Evolutionary conservation across 176 grass and related monocot species (phyloP), one percentile per base, ranked within the genome.

Genomic region (Zea luxurians): DNA sequence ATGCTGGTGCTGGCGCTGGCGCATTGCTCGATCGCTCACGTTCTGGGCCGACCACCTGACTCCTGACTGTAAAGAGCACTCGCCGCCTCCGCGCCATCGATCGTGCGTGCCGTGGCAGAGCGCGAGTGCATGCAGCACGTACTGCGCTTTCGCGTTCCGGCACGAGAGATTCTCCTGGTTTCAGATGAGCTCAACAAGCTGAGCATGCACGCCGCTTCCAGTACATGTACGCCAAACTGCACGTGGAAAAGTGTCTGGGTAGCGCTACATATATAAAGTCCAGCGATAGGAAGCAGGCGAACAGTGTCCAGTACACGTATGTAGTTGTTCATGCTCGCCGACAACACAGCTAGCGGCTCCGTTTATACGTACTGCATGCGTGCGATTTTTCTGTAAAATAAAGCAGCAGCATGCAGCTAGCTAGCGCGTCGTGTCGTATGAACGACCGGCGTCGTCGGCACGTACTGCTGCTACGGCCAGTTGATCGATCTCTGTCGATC

Each of bases 11-110:
- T 27, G 27, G 27, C 27, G 27, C 27, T 27, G 27, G 27, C 27
- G 27, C 27, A 27, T 27, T 27, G 27, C 27, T 27, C 27, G 27
- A 27, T 10, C 57, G 60, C 60, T 52, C 62, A 41, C 8, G 48
- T 58, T 66, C 46, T 41, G 55, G 48, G 34, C 11, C 67, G 53
- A 54, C 64, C 59, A 66, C 49, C 59, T 71, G 64, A 68, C 36
- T 64, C 49, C 59, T 71, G 64, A 68, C 36, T 64, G 78, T 71
- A 43, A 12, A 47, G 43, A 70, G 36, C 44, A 11, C 20, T 54
- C 2, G 27, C 27, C 37, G 7, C 17, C 36, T 40, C 37, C 38
- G n/a, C 10, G 64, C 13, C 3, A 8, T 41, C 11, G 27, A 15
- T 64, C 62, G 47, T 6, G 44, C 13, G 9, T 13, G 44, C 59